Percentiles rank a stretch among this genome's conserved stretches.
These are phyloP conservation scores for Penicillium sumatraense DNA, from an alignment of 2,329 filamentous ascomycete species.

Conservation along the genomic window DNA sequence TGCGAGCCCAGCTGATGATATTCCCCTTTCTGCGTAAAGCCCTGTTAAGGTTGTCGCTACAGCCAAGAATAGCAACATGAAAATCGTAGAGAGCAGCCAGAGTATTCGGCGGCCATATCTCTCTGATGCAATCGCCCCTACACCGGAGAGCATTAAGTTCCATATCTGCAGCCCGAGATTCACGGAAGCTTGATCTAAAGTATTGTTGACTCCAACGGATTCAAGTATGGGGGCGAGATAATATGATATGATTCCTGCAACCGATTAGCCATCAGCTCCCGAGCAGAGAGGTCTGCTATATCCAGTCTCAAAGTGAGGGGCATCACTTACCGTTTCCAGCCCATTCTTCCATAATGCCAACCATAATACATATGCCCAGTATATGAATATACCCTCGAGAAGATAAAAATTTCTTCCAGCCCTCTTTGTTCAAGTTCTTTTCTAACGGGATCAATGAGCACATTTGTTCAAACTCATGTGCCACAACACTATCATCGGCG, in stretches of 20 bases:
- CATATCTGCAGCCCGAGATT: slow-evolving; percentile 20
- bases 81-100: not conserved
- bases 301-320: too few species aligned
- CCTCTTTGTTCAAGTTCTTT: not conserved
- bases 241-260: slow-evolving; percentile 25
- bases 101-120: not conserved
- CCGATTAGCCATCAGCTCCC: not conserved
- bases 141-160: slow-evolving; percentile 10
- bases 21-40: not conserved
- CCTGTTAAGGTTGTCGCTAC: not conserved
- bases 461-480: not conserved
- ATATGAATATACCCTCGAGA: not conserved
- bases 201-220: slow-evolving; percentile 23
- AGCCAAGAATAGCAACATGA: not conserved
- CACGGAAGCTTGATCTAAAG: slow-evolving; percentile 16
- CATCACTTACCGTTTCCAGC: not conserved
- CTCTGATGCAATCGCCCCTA: slow-evolving; percentile 10
- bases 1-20: not conserved
- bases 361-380: not conserved
- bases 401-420: slow-evolving; percentile 1
- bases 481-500: not conserved
- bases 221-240: slow-evolving; percentile 25
- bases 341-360: slow-evolving; percentile 2
- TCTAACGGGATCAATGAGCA: not conserved
- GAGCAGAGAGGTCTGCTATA: not conserved